Evolutionary conservation across 1,284 basidiomycete species (phyloP).

Genomic region (Vanrija sp.): DNA sequence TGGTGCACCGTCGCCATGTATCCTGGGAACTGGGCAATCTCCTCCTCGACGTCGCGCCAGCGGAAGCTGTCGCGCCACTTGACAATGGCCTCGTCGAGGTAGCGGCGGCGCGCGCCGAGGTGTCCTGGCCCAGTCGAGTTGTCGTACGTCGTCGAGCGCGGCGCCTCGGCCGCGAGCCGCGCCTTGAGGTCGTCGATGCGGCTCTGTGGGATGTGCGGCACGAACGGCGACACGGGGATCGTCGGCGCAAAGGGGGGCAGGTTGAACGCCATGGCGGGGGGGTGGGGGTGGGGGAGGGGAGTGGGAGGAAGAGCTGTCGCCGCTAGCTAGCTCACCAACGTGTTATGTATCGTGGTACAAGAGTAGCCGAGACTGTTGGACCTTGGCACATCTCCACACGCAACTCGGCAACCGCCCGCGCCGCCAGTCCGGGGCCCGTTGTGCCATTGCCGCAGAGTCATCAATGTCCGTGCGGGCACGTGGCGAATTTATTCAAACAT

Average conservation of each 20-base stretch:
- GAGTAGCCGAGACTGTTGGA: too few relatives aligned
- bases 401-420: too few relatives aligned
- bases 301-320: too few relatives aligned
- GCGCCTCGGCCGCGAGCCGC: constrained; percentile 20
- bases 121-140: constrained; percentile 22
- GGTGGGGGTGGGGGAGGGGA: not conserved
- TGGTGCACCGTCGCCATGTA: constrained; percentile 22
- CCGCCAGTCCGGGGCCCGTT: not conserved
- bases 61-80: constrained; percentile 16
- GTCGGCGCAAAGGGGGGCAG: constrained; percentile 25
- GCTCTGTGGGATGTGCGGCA: constrained; percentile 22
- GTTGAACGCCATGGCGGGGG: constrained; percentile 15
- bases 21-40: constrained; percentile 28
- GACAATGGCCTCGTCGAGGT: constrained; percentile 21
- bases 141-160: constrained; percentile 35
- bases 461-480: not conserved
- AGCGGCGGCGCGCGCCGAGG: constrained; percentile 25
- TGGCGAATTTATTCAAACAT: not conserved
- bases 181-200: constrained; percentile 34
- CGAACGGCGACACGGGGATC: constrained; percentile 31
- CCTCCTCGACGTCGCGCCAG: constrained; percentile 28
- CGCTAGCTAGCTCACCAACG: too few relatives aligned
- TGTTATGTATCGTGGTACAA: too few relatives aligned
- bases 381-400: too few relatives aligned
- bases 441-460: not conserved